These are phyloP conservation scores for Nicotiana obtusifolia DNA, from an alignment of 257 asterid genomes.

Conservation along the genomic window DNA sequence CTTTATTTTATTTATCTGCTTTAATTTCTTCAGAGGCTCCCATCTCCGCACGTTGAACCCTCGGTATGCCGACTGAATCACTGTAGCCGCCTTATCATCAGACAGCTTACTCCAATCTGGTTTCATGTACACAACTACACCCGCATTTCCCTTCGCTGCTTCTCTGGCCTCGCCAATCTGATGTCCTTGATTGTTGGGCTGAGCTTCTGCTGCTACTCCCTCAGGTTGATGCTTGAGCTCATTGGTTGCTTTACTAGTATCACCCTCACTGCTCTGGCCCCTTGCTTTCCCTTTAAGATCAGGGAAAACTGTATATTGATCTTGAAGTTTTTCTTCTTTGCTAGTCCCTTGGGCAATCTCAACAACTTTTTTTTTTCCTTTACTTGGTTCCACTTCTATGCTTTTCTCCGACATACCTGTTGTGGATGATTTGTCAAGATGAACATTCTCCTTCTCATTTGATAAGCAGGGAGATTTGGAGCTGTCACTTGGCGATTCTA, in stretches of 20 bases:
- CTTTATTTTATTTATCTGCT: conserved; percentile 42
- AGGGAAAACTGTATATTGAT: not conserved
- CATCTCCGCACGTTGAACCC: conserved; percentile 54
- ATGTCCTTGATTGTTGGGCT: conserved; percentile 18
- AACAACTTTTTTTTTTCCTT: conserved; percentile 20
- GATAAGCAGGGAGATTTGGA: conserved; percentile 4
- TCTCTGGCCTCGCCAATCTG: conserved; percentile 13
- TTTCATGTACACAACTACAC: conserved; percentile 6
- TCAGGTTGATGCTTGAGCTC: conserved; percentile 4
- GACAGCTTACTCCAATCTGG: conserved; percentile 22
- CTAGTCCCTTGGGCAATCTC: conserved; percentile 33
- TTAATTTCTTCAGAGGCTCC: conserved; percentile 62
- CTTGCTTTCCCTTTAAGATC: not conserved
- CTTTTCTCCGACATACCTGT: not conserved
- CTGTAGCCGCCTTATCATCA: conserved; percentile 54
- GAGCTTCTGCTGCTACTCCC: conserved; percentile 10
- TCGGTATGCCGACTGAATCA: conserved; percentile 68
- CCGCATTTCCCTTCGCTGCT: conserved; percentile 14
- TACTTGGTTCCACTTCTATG: conserved; percentile 19
- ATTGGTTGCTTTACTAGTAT: not conserved
- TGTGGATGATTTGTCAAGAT: not conserved
- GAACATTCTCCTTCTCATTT: conserved; percentile 1
- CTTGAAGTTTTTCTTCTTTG: not conserved
- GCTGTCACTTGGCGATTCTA: conserved; percentile 12
- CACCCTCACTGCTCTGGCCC: conserved; percentile 6